phyloP scores from a whole-genome alignment of 371 early-diverging fungal species.

The Mucor irregularis region DNA sequence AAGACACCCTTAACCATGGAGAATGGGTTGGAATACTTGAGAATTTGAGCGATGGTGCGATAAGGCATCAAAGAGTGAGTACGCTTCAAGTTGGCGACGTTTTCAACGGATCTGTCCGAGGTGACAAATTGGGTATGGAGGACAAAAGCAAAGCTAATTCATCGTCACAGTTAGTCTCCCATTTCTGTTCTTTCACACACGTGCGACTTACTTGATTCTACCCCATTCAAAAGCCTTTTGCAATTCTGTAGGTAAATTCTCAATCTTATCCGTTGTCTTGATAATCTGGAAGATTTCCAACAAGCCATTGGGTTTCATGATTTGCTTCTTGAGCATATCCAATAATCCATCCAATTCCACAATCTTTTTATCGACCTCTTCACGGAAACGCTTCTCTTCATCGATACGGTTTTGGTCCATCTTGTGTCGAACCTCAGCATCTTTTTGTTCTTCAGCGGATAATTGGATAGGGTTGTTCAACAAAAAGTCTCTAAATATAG shows the following conservation, averaged over 20 bases:
- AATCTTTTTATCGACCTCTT: constrained; percentile 54
- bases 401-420: constrained; percentile 47
- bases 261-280: constrained; percentile 40
- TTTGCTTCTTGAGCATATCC: constrained; percentile 52
- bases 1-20: constrained; percentile 63
- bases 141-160: constrained; percentile 58
- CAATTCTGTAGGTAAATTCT: constrained; percentile 50
- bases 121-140: constrained; percentile 62
- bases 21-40: constrained; percentile 66
- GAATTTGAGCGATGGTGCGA: constrained; percentile 52
- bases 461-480: constrained; percentile 46
- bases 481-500: constrained; percentile 46
- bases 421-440: constrained; percentile 37
- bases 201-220: constrained; percentile 46
- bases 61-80: constrained; percentile 66
- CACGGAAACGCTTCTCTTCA: constrained; percentile 48
- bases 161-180: neutral
- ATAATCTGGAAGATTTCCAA: constrained; percentile 40
- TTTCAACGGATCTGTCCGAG: constrained; percentile 59
- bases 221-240: constrained; percentile 65
- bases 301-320: constrained; percentile 57
- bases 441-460: constrained; percentile 40
- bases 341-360: constrained; percentile 53
- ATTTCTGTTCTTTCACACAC: neutral
- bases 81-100: constrained; percentile 55